phyloP scores from a whole-genome alignment of 495 filamentous ascomycete genomes.

The Cenococcum geophilum region DNA sequence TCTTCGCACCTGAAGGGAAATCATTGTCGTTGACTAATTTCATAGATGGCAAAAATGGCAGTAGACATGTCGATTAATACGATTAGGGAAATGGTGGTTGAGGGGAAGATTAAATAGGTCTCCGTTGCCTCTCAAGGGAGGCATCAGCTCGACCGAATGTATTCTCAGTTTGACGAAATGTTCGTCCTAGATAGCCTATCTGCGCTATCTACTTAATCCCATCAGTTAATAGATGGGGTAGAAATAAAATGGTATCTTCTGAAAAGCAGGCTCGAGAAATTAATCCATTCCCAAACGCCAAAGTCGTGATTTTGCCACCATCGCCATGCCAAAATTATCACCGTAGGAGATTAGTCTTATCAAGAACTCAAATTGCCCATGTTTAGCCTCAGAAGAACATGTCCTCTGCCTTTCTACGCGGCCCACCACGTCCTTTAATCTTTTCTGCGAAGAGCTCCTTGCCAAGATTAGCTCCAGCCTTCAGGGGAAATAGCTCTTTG shows the following conservation, averaged over 20 bases:
- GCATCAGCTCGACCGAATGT: no score
- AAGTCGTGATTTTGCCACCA: constrained; percentile 1
- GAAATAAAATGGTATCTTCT: background rate
- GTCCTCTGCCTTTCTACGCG: constrained; percentile 23
- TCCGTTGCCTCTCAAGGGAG: background rate
- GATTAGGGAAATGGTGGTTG: constrained; percentile 29
- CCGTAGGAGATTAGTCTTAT: background rate
- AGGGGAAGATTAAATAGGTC: constrained; percentile 24
- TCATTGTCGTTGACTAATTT: background rate
- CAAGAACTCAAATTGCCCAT: background rate
- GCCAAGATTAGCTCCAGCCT: constrained; percentile 23
- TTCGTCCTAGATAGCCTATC: no score
- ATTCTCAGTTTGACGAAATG: no score
- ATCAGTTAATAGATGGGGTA: background rate
- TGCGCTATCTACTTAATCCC: no score
- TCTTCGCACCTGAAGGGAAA: background rate
- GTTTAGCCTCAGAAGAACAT: constrained; percentile 7
- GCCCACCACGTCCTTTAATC: constrained; percentile 31
- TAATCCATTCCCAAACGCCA: background rate
- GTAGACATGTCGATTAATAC: constrained; percentile 28
- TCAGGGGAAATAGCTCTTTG: constrained; percentile 32
- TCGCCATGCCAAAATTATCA: background rate
- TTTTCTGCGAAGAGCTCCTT: constrained; percentile 32
- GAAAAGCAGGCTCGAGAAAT: background rate
- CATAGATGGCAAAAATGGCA: constrained; percentile 24